Base-by-base conservation (phyloP, 176 grass and related monocot species). In the Tuctoria greenei region DNA sequence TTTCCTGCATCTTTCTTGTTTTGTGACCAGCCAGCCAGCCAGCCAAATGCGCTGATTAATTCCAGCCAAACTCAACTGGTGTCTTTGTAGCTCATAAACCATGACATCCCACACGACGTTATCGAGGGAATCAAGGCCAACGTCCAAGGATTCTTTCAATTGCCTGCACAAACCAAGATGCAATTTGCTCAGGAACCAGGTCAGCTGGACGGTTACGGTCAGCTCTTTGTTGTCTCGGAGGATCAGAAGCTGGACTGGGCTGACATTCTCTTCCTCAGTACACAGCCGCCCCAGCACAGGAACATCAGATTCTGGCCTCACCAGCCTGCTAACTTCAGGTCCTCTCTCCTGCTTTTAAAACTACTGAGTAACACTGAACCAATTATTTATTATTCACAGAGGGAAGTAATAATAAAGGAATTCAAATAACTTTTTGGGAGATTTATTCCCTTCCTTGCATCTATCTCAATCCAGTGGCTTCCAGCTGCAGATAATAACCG, bases 221-320 rank as follows among this genome's bases (percentile, higher is more conserved):
- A 86, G 64, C 45, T 72, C 6, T 93, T 86, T 17, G 85, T 93
- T 0, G 61, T 73, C 15, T 90, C 91, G 0, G 79, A 93, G 10
- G 91, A 93, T 18, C 91, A 86, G 43, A 90, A 87, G 50, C 54
- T 93, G 26, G 87, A 88, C 37, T 93, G 87, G 91, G 78, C 61
- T 3, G 91, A 87, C 75, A 66, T 86, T 10, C 41, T 88, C 37
- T 86, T 28, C 69, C 62, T 93, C 4, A 45, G 51, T 31, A 73
- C 85, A 4, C 74, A 58, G 39, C 88, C 85, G 20, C 16, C 65
- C 6, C 16, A 90, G 26, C 0, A 27, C 31, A 76, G 91, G 18
- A 67, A 39, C 3, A 61, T 80, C 58, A 78, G 63, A 17, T 77
- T 85, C 67, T 95, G 88, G 92, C 92, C 92, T 27, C 39, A 70